Conservation (phyloP, 2,329 filamentous ascomycete genomes). For the Colletotrichum lupini region DNA sequence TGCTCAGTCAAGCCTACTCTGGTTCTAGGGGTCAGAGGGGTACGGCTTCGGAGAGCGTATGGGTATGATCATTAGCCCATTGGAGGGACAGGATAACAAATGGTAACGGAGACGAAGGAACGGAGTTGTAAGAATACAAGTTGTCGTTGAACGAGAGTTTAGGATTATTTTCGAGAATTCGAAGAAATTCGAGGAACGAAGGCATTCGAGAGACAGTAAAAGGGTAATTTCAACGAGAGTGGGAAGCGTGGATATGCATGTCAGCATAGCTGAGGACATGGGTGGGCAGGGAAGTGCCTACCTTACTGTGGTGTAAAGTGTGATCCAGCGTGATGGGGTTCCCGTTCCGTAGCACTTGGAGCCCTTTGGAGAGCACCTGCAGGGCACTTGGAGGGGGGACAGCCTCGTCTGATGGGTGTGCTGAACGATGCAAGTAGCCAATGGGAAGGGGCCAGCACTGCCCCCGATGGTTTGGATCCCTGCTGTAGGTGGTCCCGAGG, state of each 20-base stretch:
- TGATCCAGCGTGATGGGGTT: neutral
- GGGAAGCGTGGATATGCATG: constrained; percentile 31
- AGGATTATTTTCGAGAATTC: neutral
- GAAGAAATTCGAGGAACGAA: constrained; percentile 9
- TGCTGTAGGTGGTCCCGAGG: constrained; percentile 1
- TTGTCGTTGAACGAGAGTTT: neutral
- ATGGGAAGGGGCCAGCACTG: constrained; percentile 21
- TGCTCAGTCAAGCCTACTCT: constrained; percentile 24
- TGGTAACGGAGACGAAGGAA: neutral
- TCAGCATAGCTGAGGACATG: constrained; percentile 33
- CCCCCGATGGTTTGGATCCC: constrained; percentile 23
- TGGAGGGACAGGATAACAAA: neutral
- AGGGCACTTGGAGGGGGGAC: neutral
- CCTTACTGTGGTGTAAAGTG: neutral
- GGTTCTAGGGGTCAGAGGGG: constrained; percentile 6
- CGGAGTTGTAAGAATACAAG: neutral
- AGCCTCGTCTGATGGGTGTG: constrained; percentile 21
- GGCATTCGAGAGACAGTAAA: constrained; percentile 5
- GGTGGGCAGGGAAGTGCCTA: neutral
- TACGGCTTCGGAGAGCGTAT: constrained; percentile 18
- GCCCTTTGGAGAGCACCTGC: no score
- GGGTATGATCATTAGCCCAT: constrained; percentile 19
- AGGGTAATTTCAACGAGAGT: constrained; percentile 20
- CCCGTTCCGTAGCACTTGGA: neutral
- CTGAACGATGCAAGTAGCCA: neutral